These are phyloP conservation scores for Neurospora cerealis DNA, from an alignment of 495 filamentous ascomycete species.

Conservation along the genomic window DNA sequence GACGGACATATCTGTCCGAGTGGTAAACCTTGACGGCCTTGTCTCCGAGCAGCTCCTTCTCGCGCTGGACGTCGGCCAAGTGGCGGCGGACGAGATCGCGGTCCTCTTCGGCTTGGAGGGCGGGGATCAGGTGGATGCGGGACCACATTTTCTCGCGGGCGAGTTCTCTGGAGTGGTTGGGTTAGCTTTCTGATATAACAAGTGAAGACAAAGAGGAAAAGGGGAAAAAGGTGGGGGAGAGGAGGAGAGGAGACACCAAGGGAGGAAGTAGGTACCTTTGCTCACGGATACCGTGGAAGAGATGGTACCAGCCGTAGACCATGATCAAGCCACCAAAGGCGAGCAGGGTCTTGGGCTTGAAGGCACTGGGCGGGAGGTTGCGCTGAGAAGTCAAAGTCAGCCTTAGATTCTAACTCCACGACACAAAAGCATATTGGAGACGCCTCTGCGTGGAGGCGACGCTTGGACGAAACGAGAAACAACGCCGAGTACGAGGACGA, in stretches of 20 bases:
- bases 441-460: not conserved
- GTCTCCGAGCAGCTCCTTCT: constrained; percentile 78
- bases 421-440: not conserved
- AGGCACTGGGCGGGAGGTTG: constrained; percentile 78
- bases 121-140: constrained; percentile 81
- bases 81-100: constrained; percentile 81
- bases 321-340: constrained; percentile 63
- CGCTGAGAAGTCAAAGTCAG: constrained; percentile 42
- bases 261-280: constrained; percentile 52
- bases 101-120: constrained; percentile 93
- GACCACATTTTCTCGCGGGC: constrained; percentile 96
- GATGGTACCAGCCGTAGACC: constrained; percentile 80
- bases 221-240: not conserved
- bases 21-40: constrained; percentile 68
- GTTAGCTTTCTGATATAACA: not conserved
- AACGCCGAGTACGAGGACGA: not conserved
- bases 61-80: constrained; percentile 75
- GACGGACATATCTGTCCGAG: constrained; percentile 73
- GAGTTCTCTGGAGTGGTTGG: constrained; percentile 54
- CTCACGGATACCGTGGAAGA: constrained; percentile 69
- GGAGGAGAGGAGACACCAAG: not conserved
- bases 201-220: not conserved
- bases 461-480: not conserved
- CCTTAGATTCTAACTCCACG: not conserved
- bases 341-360: constrained; percentile 72